Evolutionary conservation across 169 alveolate genomes (phyloP).

Genomic region (Plasmodium knowlesi): DNA sequence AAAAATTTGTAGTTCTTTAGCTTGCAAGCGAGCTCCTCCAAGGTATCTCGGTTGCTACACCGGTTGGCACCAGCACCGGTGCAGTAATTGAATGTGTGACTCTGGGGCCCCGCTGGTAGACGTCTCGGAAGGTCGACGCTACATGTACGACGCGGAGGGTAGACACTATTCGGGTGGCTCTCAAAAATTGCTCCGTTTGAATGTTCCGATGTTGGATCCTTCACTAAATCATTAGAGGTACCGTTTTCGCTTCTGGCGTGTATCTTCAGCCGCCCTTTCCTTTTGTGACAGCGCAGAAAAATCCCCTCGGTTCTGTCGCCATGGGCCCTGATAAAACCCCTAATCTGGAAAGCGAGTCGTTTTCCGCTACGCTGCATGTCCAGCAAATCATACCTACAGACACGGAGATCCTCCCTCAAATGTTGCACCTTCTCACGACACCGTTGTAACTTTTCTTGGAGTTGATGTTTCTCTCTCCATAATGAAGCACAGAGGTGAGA

Average conservation of each 20-base stretch:
- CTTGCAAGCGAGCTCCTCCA: conserved; percentile 4
- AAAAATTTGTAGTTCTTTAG: not conserved
- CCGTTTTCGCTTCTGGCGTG: not conserved
- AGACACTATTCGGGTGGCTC: not conserved
- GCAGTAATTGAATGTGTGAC: not conserved
- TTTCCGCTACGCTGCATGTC: not conserved
- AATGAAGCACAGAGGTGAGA: not conserved
- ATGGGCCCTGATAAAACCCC: not conserved
- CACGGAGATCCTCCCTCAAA: not conserved
- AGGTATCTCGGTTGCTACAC: not conserved
- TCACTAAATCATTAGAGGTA: not conserved
- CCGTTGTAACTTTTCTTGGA: not conserved
- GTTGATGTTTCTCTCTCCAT: not conserved
- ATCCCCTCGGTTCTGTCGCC: not conserved
- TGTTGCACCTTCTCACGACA: conserved; percentile 16
- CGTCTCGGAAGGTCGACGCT: not conserved
- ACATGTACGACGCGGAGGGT: not conserved
- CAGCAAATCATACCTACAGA: not conserved
- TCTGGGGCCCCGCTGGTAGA: too few species aligned
- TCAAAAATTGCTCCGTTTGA: not conserved
- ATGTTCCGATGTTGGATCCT: not conserved
- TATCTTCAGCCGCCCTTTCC: not conserved
- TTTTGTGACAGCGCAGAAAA: not conserved
- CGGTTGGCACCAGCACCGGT: not conserved
- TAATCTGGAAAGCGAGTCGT: not conserved